Evolutionary conservation across 352 stramenopile species (phyloP).

Genomic region (Thalassiosira exigua): DNA sequence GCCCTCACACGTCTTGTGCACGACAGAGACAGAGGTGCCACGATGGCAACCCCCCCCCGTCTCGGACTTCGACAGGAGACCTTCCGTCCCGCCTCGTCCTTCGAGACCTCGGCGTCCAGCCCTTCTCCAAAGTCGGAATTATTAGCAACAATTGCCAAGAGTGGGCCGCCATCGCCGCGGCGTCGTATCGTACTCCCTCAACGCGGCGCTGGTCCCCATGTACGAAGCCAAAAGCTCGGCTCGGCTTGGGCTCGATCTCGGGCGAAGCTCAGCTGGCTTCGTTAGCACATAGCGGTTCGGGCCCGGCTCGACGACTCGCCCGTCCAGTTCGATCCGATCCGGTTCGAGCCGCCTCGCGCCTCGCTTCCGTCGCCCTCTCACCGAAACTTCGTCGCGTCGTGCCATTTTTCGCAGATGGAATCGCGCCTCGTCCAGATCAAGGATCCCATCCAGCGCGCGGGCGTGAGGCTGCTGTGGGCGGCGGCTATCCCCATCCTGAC

Average conservation of each 20-base stretch:
- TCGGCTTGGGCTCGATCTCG: too few relatives aligned
- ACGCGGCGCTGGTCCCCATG: conserved; percentile 83
- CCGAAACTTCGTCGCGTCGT: not conserved
- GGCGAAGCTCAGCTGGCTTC: too few relatives aligned
- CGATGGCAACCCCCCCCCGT: too few relatives aligned
- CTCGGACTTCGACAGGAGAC: too few relatives aligned
- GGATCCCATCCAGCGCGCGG: conserved; percentile 81
- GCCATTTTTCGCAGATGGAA: conserved; percentile 45
- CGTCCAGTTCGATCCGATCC: too few relatives aligned
- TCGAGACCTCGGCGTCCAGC: conserved; percentile 61
- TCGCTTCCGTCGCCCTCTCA: not conserved
- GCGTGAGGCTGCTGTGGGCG: conserved; percentile 71
- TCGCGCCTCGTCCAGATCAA: conserved; percentile 65
- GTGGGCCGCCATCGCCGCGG: conserved; percentile 77
- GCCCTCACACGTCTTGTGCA: too few relatives aligned
- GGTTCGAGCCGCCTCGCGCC: too few relatives aligned
- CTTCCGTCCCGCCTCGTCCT: too few relatives aligned
- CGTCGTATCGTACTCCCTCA: conserved; percentile 78
- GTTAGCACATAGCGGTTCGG: too few relatives aligned
- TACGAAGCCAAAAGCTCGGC: too few relatives aligned
- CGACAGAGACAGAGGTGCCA: too few relatives aligned
- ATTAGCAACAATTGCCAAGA: conserved; percentile 86
- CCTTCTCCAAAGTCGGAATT: conserved; percentile 81
- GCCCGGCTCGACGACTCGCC: too few relatives aligned
- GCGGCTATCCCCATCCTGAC: conserved; percentile 83